phyloP scores from a whole-genome alignment of 768 basidiomycete species.

The Pleurotus ostreatus region DNA sequence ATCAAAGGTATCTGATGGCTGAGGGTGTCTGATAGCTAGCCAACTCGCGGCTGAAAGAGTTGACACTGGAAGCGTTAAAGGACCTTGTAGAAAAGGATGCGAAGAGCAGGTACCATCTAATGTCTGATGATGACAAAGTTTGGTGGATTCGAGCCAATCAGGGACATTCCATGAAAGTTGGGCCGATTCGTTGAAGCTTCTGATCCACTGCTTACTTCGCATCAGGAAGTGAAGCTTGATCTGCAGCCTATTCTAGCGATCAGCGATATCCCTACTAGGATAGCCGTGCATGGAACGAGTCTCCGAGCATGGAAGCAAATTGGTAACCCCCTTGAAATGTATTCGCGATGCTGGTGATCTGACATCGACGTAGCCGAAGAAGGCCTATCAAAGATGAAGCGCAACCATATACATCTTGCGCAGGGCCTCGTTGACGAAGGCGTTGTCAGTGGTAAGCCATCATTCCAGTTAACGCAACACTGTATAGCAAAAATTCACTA shows the following conservation, averaged over 20 bases:
- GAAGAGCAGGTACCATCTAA: slow-evolving; percentile 62
- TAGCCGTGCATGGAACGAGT: slow-evolving; percentile 84
- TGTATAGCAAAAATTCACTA: not conserved
- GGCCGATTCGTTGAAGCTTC: not conserved
- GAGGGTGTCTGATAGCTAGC: slow-evolving; percentile 44
- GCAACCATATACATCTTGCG: slow-evolving; percentile 93
- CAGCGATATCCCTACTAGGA: slow-evolving; percentile 58
- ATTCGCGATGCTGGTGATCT: not conserved
- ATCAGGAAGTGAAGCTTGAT: slow-evolving; percentile 66
- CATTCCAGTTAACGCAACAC: not conserved
- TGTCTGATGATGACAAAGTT: slow-evolving; percentile 39
- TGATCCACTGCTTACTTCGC: not conserved
- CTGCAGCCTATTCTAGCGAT: slow-evolving; percentile 52
- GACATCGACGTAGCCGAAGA: slow-evolving; percentile 41
- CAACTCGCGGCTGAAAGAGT: slow-evolving; percentile 59
- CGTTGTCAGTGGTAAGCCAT: slow-evolving; percentile 70
- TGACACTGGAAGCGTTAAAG: slow-evolving; percentile 53
- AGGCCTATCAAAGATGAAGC: slow-evolving; percentile 79
- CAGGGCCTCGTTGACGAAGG: slow-evolving; percentile 64
- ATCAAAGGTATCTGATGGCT: not conserved
- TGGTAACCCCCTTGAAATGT: slow-evolving; percentile 32
- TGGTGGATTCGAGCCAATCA: slow-evolving; percentile 93
- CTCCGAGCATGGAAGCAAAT: slow-evolving; percentile 67
- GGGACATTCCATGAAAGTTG: slow-evolving; percentile 83
- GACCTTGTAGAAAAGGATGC: slow-evolving; percentile 63